phyloP scores from a whole-genome alignment of 73 alveolate genomes.

The Uronychia setigera region DNA sequence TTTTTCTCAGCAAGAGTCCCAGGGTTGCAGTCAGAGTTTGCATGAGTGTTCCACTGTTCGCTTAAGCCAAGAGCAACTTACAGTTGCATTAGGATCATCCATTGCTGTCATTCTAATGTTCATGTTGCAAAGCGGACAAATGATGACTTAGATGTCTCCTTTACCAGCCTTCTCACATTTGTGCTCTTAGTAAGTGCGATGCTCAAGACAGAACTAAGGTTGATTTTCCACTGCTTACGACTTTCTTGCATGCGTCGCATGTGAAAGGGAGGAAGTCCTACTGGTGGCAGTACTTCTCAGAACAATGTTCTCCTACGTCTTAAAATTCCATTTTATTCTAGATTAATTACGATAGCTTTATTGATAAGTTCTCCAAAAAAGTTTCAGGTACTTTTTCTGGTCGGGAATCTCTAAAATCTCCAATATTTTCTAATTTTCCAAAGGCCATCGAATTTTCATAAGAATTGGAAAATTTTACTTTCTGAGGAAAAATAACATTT shows the following conservation, averaged over 20 bases:
- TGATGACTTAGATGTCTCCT: conserved; percentile 39
- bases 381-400: no score
- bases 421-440: no score
- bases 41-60: conserved; percentile 3
- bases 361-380: no score
- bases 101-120: conserved; percentile 36
- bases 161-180: conserved; percentile 20
- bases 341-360: neutral
- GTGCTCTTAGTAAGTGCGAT: conserved; percentile 30
- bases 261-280: conserved; percentile 55
- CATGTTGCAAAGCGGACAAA: conserved; percentile 64
- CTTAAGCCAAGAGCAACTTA: neutral
- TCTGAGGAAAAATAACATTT: no score
- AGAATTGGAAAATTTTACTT: no score
- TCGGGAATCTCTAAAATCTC: no score
- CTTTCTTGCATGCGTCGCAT: conserved; percentile 38
- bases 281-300: conserved; percentile 24
- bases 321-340: conserved; percentile 39
- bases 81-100: conserved; percentile 38
- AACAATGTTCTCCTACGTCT: conserved; percentile 47
- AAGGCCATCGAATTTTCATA: no score
- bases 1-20: neutral
- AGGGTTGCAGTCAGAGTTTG: conserved; percentile 3
- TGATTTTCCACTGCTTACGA: neutral
- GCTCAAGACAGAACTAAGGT: conserved; percentile 37